Conservation (phyloP, 129 eudicot genomes). For the Escallonia rubra region DNA sequence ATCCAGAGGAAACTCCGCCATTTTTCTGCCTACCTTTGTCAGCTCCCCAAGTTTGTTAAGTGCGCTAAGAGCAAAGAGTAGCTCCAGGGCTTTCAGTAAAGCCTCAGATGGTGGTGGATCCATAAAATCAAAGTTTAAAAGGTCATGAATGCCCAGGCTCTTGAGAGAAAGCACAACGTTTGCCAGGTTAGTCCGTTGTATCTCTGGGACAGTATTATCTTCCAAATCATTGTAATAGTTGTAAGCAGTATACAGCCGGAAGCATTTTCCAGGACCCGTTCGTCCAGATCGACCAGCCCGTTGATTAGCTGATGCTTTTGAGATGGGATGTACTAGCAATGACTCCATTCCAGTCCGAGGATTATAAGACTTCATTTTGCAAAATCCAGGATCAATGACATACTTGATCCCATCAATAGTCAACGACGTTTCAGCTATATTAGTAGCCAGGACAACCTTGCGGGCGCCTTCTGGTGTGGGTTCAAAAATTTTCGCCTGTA, state of each 20-base stretch:
- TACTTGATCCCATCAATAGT: conserved; percentile 95
- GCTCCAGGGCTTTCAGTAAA: conserved; percentile 76
- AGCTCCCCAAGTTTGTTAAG: conserved; percentile 87
- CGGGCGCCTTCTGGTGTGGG: conserved; percentile 94
- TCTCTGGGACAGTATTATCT: conserved; percentile 92
- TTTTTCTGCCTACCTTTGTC: conserved; percentile 90
- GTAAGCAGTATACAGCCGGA: conserved; percentile 73
- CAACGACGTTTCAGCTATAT: conserved; percentile 92
- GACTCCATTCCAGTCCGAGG: conserved; percentile 99
- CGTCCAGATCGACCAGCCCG: conserved; percentile 97
- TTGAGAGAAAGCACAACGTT: conserved; percentile 82
- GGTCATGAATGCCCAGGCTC: conserved; percentile 89
- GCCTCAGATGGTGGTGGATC: conserved; percentile 98
- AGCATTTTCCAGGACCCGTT: conserved; percentile 92
- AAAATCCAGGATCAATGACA: conserved; percentile 91
- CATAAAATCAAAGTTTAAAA: conserved; percentile 90
- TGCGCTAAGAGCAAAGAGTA: conserved; percentile 86
- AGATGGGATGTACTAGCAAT: conserved; percentile 69
- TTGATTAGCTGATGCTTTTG: conserved; percentile 96
- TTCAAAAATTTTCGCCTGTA: conserved; percentile 85
- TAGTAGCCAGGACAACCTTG: conserved; percentile 90
- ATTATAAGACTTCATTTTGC: conserved; percentile 89
- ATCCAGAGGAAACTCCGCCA: conserved; percentile 98
- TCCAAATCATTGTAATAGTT: conserved; percentile 79
- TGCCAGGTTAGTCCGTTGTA: conserved; percentile 91